Evolutionary conservation across 257 asterid genomes (phyloP).

Genomic region (Capsicum chinense): DNA sequence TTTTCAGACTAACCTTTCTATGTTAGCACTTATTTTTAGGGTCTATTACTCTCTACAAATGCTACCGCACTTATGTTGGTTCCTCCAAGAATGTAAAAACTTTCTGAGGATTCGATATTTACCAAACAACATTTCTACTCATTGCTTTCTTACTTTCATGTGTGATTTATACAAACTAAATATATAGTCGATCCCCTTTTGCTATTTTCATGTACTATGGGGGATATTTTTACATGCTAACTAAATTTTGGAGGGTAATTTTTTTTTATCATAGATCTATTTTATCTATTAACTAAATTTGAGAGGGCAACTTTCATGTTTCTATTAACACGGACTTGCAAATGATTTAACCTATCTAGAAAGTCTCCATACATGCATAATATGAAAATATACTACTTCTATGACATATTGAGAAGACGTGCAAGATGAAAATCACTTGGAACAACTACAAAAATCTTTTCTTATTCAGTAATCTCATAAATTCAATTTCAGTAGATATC

Average conservation of each 20-base stretch:
- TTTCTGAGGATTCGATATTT: no score
- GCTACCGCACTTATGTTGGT: no score
- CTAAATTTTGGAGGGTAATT: background rate
- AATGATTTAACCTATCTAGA: background rate
- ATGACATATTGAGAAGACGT: background rate
- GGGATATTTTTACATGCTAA: background rate
- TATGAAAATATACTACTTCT: background rate
- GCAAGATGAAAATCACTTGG: no score
- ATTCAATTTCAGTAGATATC: no score
- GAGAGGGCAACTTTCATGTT: background rate
- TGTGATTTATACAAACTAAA: background rate
- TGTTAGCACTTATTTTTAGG: no score
- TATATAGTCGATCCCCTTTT: background rate
- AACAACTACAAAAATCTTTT: no score
- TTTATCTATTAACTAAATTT: background rate
- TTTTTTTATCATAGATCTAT: background rate
- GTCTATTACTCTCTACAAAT: no score
- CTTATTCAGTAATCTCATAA: no score
- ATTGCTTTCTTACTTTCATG: background rate
- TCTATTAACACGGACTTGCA: background rate
- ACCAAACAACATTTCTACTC: background rate
- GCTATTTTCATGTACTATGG: background rate
- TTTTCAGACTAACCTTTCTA: no score
- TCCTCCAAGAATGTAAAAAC: no score
- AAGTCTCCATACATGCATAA: background rate